Conservation (phyloP, 2,329 filamentous ascomycete species). For the Clonostachys solani region DNA sequence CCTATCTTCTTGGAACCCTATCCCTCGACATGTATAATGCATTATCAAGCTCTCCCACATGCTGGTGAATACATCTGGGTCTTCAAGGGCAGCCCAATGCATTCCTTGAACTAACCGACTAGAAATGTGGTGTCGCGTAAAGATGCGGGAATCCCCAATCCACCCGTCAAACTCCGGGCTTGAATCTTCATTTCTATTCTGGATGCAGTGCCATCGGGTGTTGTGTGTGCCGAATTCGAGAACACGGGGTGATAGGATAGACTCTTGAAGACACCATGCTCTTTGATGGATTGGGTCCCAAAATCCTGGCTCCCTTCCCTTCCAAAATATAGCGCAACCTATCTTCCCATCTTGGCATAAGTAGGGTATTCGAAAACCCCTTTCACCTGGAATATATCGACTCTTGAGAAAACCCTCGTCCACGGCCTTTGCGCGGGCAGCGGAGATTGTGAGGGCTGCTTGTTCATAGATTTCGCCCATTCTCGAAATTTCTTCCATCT, state of each 20-base stretch:
- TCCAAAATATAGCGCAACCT: background rate
- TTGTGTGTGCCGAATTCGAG: background rate
- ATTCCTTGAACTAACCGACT: too few relatives aligned
- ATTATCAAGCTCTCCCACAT: background rate
- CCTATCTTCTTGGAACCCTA: background rate
- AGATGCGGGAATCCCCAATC: background rate
- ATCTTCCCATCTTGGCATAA: background rate
- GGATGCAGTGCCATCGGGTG: background rate
- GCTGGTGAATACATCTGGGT: too few relatives aligned
- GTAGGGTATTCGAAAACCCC: background rate
- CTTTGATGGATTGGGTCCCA: background rate
- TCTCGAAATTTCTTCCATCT: background rate
- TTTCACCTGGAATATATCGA: background rate
- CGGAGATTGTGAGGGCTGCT: background rate
- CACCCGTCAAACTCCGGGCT: too few relatives aligned
- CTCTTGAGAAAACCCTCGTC: background rate
- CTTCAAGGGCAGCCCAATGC: background rate
- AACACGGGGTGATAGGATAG: background rate
- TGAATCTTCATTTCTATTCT: background rate
- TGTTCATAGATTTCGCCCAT: background rate
- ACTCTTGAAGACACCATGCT: background rate
- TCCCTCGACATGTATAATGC: background rate
- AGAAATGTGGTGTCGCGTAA: background rate
- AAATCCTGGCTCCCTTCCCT: background rate
- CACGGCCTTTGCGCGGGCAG: background rate